These are phyloP conservation scores for Xylariaceae sp. DNA, from an alignment of 2,329 filamentous ascomycete genomes.

Conservation along the genomic window DNA sequence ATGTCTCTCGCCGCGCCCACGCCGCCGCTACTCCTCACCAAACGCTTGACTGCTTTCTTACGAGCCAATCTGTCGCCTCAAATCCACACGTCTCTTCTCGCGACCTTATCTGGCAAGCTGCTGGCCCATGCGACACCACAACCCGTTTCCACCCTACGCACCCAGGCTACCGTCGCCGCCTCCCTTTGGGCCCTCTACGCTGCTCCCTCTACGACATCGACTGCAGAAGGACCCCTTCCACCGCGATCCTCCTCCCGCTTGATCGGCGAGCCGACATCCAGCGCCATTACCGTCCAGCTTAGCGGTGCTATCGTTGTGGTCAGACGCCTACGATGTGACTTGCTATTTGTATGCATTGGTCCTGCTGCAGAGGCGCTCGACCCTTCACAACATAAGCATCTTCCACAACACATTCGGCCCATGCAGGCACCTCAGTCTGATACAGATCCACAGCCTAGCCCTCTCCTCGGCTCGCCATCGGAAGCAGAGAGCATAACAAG, in stretches of 20 bases:
- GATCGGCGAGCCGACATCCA: conserved; percentile 21
- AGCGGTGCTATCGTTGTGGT: conserved; percentile 57
- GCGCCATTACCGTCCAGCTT: conserved; percentile 56
- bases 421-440: conserved; percentile 19
- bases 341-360: conserved; percentile 60
- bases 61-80: conserved; percentile 53
- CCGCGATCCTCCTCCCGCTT: conserved; percentile 8
- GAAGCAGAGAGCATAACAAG: conserved; percentile 47
- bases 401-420: conserved; percentile 20
- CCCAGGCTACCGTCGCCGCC: conserved; percentile 60
- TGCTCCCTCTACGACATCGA: conserved; percentile 35
- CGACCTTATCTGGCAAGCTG: conserved; percentile 58
- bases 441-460: conserved; percentile 29
- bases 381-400: conserved; percentile 14
- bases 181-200: conserved; percentile 58
- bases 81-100: conserved; percentile 57
- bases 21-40: conserved; percentile 60
- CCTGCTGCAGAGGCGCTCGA: conserved; percentile 13
- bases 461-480: conserved; percentile 35
- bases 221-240: conserved; percentile 41
- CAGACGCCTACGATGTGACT: conserved; percentile 52
- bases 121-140: conserved; percentile 58
- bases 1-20: conserved; percentile 36
- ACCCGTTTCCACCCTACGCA: conserved; percentile 54
- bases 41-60: conserved; percentile 60